These are phyloP conservation scores for Rasamsonia emersonii DNA, from an alignment of 2,329 filamentous ascomycete genomes.

Conservation along the genomic window DNA sequence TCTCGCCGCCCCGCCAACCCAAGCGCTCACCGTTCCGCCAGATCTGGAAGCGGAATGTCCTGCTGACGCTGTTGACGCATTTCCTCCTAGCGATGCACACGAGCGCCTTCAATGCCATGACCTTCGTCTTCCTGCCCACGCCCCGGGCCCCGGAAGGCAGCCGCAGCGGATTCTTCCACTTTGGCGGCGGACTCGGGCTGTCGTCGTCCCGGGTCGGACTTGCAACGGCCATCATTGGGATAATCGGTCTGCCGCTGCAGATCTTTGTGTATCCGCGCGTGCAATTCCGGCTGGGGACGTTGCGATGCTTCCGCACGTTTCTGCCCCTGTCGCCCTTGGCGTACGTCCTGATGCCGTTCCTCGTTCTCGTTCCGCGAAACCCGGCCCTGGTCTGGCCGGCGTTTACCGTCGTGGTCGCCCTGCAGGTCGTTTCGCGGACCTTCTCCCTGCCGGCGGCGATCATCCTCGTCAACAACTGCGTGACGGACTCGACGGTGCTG, in stretches of 20 bases:
- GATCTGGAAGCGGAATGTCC: slow-evolving; percentile 47
- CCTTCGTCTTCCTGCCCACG: slow-evolving; percentile 68
- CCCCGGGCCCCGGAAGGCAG: slow-evolving; percentile 47
- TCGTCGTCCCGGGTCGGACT: slow-evolving; percentile 63
- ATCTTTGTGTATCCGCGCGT: slow-evolving; percentile 62
- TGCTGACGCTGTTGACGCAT: slow-evolving; percentile 53
- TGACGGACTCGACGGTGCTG: slow-evolving; percentile 47
- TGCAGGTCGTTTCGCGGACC: slow-evolving; percentile 66
- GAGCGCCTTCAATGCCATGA: slow-evolving; percentile 67
- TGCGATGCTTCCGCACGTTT: slow-evolving; percentile 59
- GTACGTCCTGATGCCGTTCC: slow-evolving; percentile 62
- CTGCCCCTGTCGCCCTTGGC: slow-evolving; percentile 62
- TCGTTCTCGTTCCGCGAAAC: slow-evolving; percentile 56
- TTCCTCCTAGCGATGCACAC: slow-evolving; percentile 66
- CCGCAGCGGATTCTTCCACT: slow-evolving; percentile 43
- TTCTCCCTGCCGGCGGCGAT: slow-evolving; percentile 54
- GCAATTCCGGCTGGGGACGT: slow-evolving; percentile 58
- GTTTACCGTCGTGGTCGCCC: slow-evolving; percentile 53
- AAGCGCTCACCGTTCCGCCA: slow-evolving; percentile 39
- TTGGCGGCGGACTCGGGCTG: slow-evolving; percentile 67
- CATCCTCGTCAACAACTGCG: slow-evolving; percentile 54
- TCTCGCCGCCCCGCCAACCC: slow-evolving; percentile 24
- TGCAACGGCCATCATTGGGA: slow-evolving; percentile 66
- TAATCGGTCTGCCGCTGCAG: slow-evolving; percentile 66
- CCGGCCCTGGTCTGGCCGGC: slow-evolving; percentile 53